Percentiles rank a stretch among this genome's conserved stretches.
These are phyloP conservation scores for Agarophyton chilense DNA, from an alignment of 23 red algal species.

Conservation along the genomic window DNA sequence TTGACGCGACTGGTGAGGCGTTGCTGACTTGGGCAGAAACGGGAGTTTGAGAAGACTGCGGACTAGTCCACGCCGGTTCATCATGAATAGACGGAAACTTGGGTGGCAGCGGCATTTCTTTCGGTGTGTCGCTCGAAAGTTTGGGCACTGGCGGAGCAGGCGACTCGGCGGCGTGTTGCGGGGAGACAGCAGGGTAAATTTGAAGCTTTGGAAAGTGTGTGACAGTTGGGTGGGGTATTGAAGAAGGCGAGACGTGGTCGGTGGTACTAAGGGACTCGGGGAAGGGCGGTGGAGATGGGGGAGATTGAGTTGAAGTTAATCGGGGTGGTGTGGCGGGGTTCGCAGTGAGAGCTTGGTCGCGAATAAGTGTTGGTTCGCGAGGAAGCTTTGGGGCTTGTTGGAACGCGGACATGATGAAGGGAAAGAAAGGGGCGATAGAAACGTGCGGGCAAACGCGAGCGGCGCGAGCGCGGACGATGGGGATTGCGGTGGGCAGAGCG, in stretches of 20 bases:
- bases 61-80: conserved; percentile 11
- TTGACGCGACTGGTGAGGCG: background rate
- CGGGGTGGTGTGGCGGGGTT: background rate
- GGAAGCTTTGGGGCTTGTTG: background rate
- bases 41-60: background rate
- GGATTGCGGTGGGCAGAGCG: too few relatives aligned
- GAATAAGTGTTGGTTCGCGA: conserved; percentile 21
- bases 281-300: conserved; percentile 4
- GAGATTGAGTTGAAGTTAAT: background rate
- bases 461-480: background rate
- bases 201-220: too few relatives aligned
- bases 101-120: conserved; percentile 12
- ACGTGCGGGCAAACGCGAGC: too few relatives aligned
- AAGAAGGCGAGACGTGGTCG: background rate
- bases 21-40: background rate
- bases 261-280: background rate
- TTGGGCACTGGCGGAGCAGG: background rate
- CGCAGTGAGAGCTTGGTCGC: background rate
- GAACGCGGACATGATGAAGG: background rate
- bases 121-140: background rate
- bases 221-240: background rate
- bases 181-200: background rate
- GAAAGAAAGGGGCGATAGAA: too few relatives aligned
- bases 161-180: background rate
- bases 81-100: conserved; percentile 31